A percentile compares a stretch with the other conserved stretches of the same genome.
These are phyloP conservation scores for Naganishia randhawae DNA, from an alignment of 768 basidiomycete genomes.

Conservation along the genomic window DNA sequence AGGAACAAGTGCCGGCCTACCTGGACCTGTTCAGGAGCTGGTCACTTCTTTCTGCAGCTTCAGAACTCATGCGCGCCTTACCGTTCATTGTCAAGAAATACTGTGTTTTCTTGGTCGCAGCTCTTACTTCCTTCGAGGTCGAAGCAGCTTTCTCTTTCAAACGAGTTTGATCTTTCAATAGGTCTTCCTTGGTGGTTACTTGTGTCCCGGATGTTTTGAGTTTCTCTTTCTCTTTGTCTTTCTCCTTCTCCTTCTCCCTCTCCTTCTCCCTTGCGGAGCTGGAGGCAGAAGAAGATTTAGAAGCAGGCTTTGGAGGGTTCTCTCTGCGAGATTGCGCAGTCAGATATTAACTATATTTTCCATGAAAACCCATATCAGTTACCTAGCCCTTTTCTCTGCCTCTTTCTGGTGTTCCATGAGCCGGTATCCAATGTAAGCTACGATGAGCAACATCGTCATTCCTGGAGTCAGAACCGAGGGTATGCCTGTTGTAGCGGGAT, in stretches of 20 bases:
- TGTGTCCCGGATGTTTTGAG: conserved; percentile 1
- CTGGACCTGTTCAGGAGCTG: conserved; percentile 37
- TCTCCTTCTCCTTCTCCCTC: conserved; percentile 16
- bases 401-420: conserved; percentile 43
- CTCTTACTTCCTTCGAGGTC: conserved; percentile 27
- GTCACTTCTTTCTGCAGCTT: background rate
- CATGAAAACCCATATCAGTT: background rate
- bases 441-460: conserved; percentile 42
- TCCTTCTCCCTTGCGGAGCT: conserved; percentile 24
- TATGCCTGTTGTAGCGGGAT: conserved; percentile 27
- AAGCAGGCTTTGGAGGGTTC: conserved; percentile 33
- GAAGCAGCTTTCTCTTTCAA: conserved; percentile 23
- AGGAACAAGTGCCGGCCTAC: conserved; percentile 47
- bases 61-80: background rate
- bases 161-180: conserved; percentile 24
- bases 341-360: background rate
- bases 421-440: conserved; percentile 47
- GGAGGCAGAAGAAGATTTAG: conserved; percentile 32
- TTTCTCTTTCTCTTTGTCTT: conserved; percentile 21
- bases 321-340: conserved; percentile 20
- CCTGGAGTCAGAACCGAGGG: conserved; percentile 41
- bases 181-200: conserved; percentile 25
- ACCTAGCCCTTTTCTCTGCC: conserved; percentile 27
- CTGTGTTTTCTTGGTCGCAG: conserved; percentile 38
- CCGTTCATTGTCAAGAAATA: conserved; percentile 50